Conservation (phyloP, 768 basidiomycete species). For the Thelephora aurantiotincta region DNA sequence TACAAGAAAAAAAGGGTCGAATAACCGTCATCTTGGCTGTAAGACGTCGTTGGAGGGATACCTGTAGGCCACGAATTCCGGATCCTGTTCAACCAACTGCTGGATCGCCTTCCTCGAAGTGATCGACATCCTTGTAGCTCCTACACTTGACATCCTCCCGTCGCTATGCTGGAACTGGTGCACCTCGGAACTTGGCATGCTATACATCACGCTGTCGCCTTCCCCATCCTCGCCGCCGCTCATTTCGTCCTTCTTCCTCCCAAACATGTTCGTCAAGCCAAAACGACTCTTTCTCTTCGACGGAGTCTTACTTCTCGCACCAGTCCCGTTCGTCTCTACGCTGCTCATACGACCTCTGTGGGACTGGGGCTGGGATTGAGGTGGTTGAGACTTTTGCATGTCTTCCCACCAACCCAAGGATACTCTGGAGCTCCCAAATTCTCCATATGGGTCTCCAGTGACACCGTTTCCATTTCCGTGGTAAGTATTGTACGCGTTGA, state of each 20-base stretch:
- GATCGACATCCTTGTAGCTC: slow-evolving; percentile 40
- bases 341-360: neutral
- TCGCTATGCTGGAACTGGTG: slow-evolving; percentile 19
- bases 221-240: slow-evolving; percentile 21
- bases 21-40: slow-evolving; percentile 19
- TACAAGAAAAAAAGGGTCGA: slow-evolving; percentile 28
- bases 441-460: slow-evolving; percentile 34
- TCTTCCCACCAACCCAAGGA: slow-evolving; percentile 29
- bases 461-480: too few relatives aligned
- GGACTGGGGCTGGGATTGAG: too few relatives aligned
- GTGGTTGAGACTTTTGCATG: neutral
- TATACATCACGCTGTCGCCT: slow-evolving; percentile 36
- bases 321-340: slow-evolving; percentile 5
- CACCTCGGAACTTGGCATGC: slow-evolving; percentile 13
- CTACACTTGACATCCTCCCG: neutral
- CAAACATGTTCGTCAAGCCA: slow-evolving; percentile 51
- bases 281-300: slow-evolving; percentile 63
- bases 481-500: slow-evolving; percentile 6
- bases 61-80: slow-evolving; percentile 75
- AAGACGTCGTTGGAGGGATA: slow-evolving; percentile 57
- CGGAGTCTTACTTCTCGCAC: slow-evolving; percentile 3
- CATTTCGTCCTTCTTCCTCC: slow-evolving; percentile 42
- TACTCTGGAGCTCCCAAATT: slow-evolving; percentile 57
- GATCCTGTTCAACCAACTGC: slow-evolving; percentile 72
- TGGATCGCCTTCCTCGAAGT: slow-evolving; percentile 60